These are phyloP conservation scores for Aphanoascus verrucosus DNA, from an alignment of 2,329 filamentous ascomycete genomes.

Conservation along the genomic window DNA sequence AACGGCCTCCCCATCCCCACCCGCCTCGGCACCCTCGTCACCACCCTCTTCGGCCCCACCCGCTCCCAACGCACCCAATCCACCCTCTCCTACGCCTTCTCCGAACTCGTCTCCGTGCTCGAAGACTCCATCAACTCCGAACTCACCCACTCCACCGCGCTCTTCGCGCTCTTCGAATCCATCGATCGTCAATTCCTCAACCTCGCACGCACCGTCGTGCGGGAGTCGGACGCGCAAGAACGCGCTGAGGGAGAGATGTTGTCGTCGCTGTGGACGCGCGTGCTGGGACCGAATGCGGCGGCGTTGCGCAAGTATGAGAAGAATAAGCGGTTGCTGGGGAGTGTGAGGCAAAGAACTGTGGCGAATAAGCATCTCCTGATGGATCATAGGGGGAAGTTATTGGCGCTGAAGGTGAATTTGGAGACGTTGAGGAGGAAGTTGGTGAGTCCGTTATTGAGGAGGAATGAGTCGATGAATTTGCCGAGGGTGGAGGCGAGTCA, in stretches of 20 bases:
- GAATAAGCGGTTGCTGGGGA: slow-evolving; percentile 68
- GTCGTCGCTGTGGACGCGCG: slow-evolving; percentile 71
- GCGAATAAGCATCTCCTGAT: slow-evolving; percentile 78
- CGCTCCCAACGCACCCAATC: slow-evolving; percentile 68
- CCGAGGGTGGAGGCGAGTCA: slow-evolving; percentile 21
- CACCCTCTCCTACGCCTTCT: slow-evolving; percentile 76
- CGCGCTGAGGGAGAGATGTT: slow-evolving; percentile 70
- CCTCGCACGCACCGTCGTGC: slow-evolving; percentile 71
- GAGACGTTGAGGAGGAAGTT: slow-evolving; percentile 75
- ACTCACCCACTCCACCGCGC: slow-evolving; percentile 63
- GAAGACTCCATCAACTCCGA: slow-evolving; percentile 84
- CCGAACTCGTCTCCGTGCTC: slow-evolving; percentile 73
- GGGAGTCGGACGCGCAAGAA: slow-evolving; percentile 73
- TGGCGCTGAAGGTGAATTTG: slow-evolving; percentile 74
- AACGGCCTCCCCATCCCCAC: slow-evolving; percentile 42
- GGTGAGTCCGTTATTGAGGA: slow-evolving; percentile 69
- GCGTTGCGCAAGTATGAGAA: slow-evolving; percentile 83
- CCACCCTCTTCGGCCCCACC: slow-evolving; percentile 66
- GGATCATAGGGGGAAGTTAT: slow-evolving; percentile 73
- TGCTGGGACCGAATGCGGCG: slow-evolving; percentile 64
- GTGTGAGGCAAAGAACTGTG: slow-evolving; percentile 71
- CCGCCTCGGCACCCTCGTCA: slow-evolving; percentile 56
- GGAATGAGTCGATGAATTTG: slow-evolving; percentile 41
- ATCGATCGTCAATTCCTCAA: slow-evolving; percentile 88
- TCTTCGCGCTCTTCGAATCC: slow-evolving; percentile 82